A percentile compares a stretch with the other conserved stretches of the same genome.
Conservation (phyloP, 176 grass and related monocot species). For the Carex littledalei region DNA sequence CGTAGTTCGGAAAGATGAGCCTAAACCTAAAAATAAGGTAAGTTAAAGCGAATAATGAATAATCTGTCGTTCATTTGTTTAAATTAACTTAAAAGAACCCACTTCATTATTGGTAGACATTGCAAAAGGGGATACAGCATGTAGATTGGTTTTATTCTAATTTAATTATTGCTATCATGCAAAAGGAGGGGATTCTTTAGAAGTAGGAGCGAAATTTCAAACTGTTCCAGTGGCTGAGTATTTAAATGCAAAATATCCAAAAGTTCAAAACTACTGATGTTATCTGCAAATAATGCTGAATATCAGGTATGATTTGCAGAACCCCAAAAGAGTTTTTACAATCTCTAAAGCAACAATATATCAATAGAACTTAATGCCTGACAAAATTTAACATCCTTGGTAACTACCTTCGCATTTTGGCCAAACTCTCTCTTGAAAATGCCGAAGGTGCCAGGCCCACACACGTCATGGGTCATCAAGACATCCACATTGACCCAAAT, state of each 20-base stretch:
- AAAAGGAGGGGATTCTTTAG: neutral
- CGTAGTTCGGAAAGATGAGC: neutral
- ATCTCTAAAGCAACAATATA: neutral
- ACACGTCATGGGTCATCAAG: constrained; percentile 91
- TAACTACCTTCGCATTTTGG: constrained; percentile 47
- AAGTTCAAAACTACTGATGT: neutral
- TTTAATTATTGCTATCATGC: neutral
- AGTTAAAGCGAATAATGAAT: neutral
- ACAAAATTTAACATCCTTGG: neutral
- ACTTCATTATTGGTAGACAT: neutral
- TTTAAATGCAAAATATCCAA: neutral
- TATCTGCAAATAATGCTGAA: neutral
- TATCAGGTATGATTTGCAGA: neutral
- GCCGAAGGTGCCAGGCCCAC: constrained; percentile 59
- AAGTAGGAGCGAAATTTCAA: neutral
- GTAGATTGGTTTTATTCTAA: neutral
- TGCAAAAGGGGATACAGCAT: neutral
- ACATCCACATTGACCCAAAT: constrained; percentile 94
- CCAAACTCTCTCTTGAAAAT: constrained; percentile 93
- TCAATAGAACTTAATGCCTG: neutral
- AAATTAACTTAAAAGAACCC: neutral
- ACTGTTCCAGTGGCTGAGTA: neutral
- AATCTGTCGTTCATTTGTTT: neutral
- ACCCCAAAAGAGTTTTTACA: neutral
- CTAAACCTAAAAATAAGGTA: neutral